Conservation (phyloP, 805 yeast species). For the Yamadazyma takamatsuzukensis region DNA sequence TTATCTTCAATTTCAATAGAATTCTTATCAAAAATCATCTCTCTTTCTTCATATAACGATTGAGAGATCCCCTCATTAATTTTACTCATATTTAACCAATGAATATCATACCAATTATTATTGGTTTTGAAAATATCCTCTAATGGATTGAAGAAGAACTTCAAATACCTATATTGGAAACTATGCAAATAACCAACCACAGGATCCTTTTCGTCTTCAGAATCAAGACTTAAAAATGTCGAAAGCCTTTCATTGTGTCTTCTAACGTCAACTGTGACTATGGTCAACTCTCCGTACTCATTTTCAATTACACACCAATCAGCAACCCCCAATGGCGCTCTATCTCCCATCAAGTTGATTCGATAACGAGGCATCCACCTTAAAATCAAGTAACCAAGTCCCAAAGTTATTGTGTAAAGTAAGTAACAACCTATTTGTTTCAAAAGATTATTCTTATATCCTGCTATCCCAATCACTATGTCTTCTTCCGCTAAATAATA, state of each 20-base stretch:
- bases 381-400: conserved; percentile 66
- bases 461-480: conserved; percentile 90
- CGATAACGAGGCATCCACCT: conserved; percentile 86
- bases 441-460: conserved; percentile 56
- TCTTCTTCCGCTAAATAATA: conserved; percentile 95
- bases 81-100: conserved; percentile 62
- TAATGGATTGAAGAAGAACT: conserved; percentile 77
- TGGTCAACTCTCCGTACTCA: conserved; percentile 81
- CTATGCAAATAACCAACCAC: conserved; percentile 64
- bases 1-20: conserved; percentile 74
- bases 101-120: conserved; percentile 78
- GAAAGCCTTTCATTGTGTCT: conserved; percentile 74
- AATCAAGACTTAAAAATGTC: conserved; percentile 47
- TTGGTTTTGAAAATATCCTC: conserved; percentile 84
- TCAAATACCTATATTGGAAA: conserved; percentile 80
- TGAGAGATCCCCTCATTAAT: conserved; percentile 69
- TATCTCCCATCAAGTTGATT: conserved; percentile 61
- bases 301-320: conserved; percentile 95
- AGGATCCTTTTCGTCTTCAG: conserved; percentile 44
- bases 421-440: conserved; percentile 48
- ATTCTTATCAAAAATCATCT: conserved; percentile 73
- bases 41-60: conserved; percentile 64
- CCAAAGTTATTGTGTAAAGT: conserved; percentile 58
- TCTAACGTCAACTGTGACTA: conserved; percentile 50
- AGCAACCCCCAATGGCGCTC: conserved; percentile 70